Conservation (phyloP, 192 early-diverging fungal species). For the Coemansia sp. region DNA sequence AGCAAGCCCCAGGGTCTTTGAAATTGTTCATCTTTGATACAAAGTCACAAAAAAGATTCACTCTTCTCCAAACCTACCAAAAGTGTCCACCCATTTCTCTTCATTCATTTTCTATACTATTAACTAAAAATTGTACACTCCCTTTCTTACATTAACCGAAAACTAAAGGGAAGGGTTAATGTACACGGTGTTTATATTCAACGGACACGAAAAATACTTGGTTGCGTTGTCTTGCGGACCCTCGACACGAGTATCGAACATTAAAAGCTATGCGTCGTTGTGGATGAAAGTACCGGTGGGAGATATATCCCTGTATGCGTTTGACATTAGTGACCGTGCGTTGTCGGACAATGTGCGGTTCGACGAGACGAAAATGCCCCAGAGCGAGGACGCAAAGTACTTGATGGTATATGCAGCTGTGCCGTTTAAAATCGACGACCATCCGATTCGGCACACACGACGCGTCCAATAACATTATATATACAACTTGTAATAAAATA, state of each 20-base stretch:
- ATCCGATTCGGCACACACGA: slow-evolving; percentile 4
- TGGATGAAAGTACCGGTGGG: background rate
- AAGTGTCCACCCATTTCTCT: background rate
- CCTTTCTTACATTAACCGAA: background rate
- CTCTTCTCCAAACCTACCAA: too few species aligned
- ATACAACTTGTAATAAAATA: too few species aligned
- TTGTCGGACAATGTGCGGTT: background rate
- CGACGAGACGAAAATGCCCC: background rate
- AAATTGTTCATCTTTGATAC: too few species aligned
- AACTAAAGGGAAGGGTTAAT: background rate
- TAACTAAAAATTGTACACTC: background rate
- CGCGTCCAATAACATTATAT: background rate
- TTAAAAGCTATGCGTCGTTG: background rate
- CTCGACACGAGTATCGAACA: background rate
- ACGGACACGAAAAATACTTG: background rate
- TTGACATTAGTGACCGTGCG: background rate
- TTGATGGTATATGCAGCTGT: background rate
- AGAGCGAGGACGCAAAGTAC: background rate
- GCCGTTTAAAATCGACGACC: background rate
- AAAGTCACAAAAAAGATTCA: too few species aligned
- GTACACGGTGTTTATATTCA: slow-evolving; percentile 1
- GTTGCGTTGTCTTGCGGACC: background rate
- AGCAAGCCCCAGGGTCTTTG: too few species aligned
- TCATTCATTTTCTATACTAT: background rate
- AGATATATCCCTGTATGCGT: background rate